phyloP scores from a whole-genome alignment of 2,329 filamentous ascomycete species.

The Cercospora sp. region DNA sequence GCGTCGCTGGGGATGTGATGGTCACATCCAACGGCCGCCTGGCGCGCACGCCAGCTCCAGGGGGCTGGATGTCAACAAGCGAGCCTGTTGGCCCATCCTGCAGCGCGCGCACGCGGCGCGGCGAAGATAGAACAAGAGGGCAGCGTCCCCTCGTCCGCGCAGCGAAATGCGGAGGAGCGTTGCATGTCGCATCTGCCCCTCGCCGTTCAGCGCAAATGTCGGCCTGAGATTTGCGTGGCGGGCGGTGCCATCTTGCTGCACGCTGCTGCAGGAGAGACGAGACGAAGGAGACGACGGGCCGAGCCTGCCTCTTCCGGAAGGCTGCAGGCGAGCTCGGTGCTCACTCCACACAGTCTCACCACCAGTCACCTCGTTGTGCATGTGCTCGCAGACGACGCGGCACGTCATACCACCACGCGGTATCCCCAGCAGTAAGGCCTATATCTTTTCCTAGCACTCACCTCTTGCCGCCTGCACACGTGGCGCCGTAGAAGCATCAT shows the following conservation, averaged over 20 bases:
- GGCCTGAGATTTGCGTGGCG: not conserved
- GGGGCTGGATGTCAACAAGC: not conserved
- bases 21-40: not conserved
- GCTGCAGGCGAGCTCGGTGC: not conserved
- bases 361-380: slow-evolving; percentile 1
- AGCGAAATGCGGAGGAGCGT: not conserved
- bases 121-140: not conserved
- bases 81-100: not conserved
- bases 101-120: not conserved
- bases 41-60: not conserved
- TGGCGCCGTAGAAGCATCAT: slow-evolving; percentile 38
- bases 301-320: not conserved
- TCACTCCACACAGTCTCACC: not conserved
- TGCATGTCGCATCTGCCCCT: not conserved
- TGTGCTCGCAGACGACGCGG: not conserved
- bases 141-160: not conserved
- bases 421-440: slow-evolving; percentile 9
- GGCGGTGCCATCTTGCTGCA: not conserved
- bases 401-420: slow-evolving; percentile 8
- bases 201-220: not conserved
- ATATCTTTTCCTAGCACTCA: not conserved
- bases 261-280: not conserved
- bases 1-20: not conserved
- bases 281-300: not conserved
- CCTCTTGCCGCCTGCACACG: not conserved